Base-by-base conservation (phyloP, 768 basidiomycete species). In the Lentinula boryana region DNA sequence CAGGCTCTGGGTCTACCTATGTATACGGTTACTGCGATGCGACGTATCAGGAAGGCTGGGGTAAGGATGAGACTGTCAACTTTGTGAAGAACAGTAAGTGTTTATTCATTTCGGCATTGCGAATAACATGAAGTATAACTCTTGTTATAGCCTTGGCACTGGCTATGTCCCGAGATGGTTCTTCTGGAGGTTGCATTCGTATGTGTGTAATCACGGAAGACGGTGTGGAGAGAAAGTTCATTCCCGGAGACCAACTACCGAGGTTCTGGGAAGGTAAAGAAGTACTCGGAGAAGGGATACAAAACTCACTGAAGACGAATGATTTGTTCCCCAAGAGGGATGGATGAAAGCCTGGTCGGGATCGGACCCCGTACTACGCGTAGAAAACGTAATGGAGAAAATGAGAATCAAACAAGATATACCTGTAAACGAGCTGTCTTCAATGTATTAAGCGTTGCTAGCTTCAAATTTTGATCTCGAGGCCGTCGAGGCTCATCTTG, bases 21-120 rank as follows among this genome's bases (percentile, higher is more conserved):
- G 94, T 98, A 10, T 99, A 98, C 70, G 97, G 96, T 56, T 98
- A 98, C 76, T 98, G 97, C 68, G 97, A 99, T 72, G 94, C 97
- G n/a, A 98, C 95, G 31, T 99, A 90, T 71, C 76, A 86, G 73
- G 95, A 98, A 32, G 93, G 91, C 15, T 96, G 93, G 95, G 86
- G 84, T 6, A 83, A 83, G 66, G 92, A 94, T 41, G 85, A 98
- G 75, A 97, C 95, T 0, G 76, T 99, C 60, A 80, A 95, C 40
- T 98, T 99, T 69, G 96, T 98, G 62, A 91, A 86, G 77, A 97
- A 98, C 76, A 94, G 96, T 97, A 70, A 61, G 92, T 82, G 50
- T 53, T 44, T 36, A 60, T n/a, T 18, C 41, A 18, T 48, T 27
- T 56, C 35, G 18, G 15, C 10, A 27, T 40, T 38, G 15, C 51